A percentile compares a stretch with the other conserved stretches of the same genome.
Conservation (phyloP, 441 rosid species). For the Syzygium syzygioides region DNA sequence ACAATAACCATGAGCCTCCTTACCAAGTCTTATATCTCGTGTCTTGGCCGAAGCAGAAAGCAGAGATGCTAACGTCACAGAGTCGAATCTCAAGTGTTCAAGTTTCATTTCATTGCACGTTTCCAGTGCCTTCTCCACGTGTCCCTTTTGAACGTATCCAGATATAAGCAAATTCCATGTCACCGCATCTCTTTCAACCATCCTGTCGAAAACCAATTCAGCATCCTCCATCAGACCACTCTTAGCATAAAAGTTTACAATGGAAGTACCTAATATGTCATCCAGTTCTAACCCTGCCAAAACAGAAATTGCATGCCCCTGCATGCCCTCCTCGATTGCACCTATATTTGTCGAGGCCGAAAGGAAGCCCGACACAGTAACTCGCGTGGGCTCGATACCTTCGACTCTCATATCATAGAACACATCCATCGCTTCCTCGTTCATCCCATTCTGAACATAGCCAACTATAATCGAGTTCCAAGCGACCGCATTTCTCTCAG, state of each 20-base stretch:
- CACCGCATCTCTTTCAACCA: slow-evolving; percentile 55
- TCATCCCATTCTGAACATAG: slow-evolving; percentile 50
- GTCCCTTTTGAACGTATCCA: slow-evolving; percentile 43
- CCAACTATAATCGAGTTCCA: slow-evolving; percentile 59
- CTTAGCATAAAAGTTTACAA: slow-evolving; percentile 70
- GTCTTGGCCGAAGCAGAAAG: slow-evolving; percentile 47
- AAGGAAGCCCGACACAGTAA: slow-evolving; percentile 57
- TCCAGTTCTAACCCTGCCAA: slow-evolving; percentile 52
- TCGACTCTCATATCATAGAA: slow-evolving; percentile 54
- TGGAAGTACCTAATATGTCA: slow-evolving; percentile 60
- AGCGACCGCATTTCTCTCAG: slow-evolving; percentile 39
- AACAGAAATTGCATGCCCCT: slow-evolving; percentile 64
- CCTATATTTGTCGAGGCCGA: slow-evolving; percentile 63
- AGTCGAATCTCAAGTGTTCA: slow-evolving; percentile 53
- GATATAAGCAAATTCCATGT: slow-evolving; percentile 78
- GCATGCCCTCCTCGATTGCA: slow-evolving; percentile 65
- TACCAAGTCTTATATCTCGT: slow-evolving; percentile 39
- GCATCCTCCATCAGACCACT: slow-evolving; percentile 64
- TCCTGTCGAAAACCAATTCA: slow-evolving; percentile 42
- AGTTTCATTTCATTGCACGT: slow-evolving; percentile 47
- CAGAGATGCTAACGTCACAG: slow-evolving; percentile 59
- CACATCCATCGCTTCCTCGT: slow-evolving; percentile 40
- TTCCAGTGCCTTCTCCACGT: slow-evolving; percentile 41
- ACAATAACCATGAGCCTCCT: slow-evolving; percentile 61
- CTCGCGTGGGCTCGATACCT: slow-evolving; percentile 47